A percentile compares a stretch with the other conserved stretches of the same genome.
Conservation (phyloP, 495 filamentous ascomycete genomes). For the Lophiostoma macrostomum region DNA sequence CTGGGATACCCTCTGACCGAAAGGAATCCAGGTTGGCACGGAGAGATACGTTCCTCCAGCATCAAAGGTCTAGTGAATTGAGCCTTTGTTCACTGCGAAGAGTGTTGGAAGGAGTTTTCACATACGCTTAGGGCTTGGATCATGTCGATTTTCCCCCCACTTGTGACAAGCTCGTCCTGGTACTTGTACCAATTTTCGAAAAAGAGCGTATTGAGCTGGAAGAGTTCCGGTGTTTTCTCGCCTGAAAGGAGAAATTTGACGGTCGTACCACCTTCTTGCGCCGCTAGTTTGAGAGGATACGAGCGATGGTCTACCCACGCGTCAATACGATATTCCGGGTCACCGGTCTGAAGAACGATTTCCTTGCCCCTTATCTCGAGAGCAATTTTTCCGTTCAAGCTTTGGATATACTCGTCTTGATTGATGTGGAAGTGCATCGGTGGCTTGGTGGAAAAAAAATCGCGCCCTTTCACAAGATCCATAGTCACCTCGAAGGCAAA, state of each 20-base stretch:
- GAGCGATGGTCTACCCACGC: slow-evolving; percentile 45
- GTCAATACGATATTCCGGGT: slow-evolving; percentile 41
- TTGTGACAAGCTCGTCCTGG: slow-evolving; percentile 47
- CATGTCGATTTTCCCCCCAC: slow-evolving; percentile 42
- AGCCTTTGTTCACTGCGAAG: neutral
- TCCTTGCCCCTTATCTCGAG: slow-evolving; percentile 42
- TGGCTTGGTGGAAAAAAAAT: slow-evolving; percentile 44
- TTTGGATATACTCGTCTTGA: slow-evolving; percentile 46
- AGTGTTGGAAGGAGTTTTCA: neutral
- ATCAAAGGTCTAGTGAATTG: slow-evolving; percentile 45
- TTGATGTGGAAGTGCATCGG: slow-evolving; percentile 49
- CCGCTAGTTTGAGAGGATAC: slow-evolving; percentile 33
- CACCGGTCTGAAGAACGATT: slow-evolving; percentile 33
- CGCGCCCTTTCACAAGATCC: neutral
- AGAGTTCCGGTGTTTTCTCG: slow-evolving; percentile 36
- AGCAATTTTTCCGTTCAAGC: slow-evolving; percentile 41
- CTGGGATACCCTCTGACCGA: slow-evolving; percentile 40
- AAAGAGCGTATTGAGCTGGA: slow-evolving; percentile 48
- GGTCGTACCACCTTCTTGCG: neutral
- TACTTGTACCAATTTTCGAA: slow-evolving; percentile 58
- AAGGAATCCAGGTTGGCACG: slow-evolving; percentile 49
- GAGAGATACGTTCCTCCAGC: slow-evolving; percentile 49
- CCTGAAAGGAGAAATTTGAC: slow-evolving; percentile 35
- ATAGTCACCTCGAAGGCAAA: neutral
- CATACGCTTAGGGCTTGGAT: slow-evolving; percentile 49